phyloP scores from a whole-genome alignment of 768 basidiomycete genomes.

The Galerina sulciceps region DNA sequence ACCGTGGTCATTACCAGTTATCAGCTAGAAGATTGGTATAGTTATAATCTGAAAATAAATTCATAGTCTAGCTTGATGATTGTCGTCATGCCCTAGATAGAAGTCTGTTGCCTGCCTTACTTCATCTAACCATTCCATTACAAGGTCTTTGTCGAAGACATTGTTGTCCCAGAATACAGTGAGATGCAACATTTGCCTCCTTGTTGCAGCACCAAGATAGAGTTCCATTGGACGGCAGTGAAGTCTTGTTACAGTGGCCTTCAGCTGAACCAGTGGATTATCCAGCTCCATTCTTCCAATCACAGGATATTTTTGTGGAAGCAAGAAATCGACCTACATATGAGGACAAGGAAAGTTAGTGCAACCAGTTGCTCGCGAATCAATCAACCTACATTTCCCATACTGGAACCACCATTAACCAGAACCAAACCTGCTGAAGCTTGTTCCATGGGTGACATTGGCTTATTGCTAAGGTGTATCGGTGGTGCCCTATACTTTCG shows the following conservation, averaged over 20 bases:
- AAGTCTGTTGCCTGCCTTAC: constrained; percentile 34
- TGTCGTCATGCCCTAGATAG: constrained; percentile 30
- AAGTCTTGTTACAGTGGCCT: constrained; percentile 27
- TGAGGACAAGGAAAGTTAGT: neutral
- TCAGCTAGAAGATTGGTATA: neutral
- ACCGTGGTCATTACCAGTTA: constrained; percentile 44
- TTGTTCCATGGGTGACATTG: constrained; percentile 31
- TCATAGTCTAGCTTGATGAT: constrained; percentile 9
- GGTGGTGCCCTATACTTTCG: constrained; percentile 9
- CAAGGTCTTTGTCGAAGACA: constrained; percentile 42
- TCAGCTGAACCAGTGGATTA: constrained; percentile 19
- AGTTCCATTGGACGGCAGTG: constrained; percentile 50
- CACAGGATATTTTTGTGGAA: constrained; percentile 41
- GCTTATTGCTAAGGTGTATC: constrained; percentile 7
- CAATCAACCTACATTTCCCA: constrained; percentile 41
- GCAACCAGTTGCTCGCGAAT: neutral
- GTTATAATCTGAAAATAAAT: neutral
- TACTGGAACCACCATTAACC: constrained; percentile 38
- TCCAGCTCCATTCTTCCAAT: constrained; percentile 8
- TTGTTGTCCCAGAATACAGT: constrained; percentile 48
- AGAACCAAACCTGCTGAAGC: constrained; percentile 26
- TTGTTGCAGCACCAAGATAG: constrained; percentile 48
- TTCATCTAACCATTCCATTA: constrained; percentile 54
- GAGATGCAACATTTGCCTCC: constrained; percentile 34
- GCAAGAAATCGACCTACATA: constrained; percentile 34